Evolutionary conservation across 2,329 filamentous ascomycete genomes (phyloP), one percentile per base, ranked within the genome.

Genomic region (Diplodia scrobiculata): DNA sequence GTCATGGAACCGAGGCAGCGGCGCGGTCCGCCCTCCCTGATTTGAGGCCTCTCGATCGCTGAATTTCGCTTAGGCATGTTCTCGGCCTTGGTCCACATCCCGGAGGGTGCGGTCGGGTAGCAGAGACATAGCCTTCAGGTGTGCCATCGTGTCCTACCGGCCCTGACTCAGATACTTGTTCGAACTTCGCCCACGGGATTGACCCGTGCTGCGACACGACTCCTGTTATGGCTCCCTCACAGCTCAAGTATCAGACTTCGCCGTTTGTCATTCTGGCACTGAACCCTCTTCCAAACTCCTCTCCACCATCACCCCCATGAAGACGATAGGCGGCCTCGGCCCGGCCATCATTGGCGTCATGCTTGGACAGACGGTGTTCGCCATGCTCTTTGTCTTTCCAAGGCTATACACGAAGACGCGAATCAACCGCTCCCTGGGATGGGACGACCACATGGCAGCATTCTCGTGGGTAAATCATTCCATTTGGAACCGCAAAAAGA

Each of bases 391-490:
- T 48, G 69, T 75, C 9, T 69, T 63, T 5, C 60, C 73, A 19
- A 69, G 74, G 51, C 52, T 74, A 21, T 76, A 76, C 65, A 74
- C 74, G 6, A 68, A 73, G 1, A 68, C 72, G 55, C 72, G 67
- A 50, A 69, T 76, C 29, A 71, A 75, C 27, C 67, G 69, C 14
- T 74, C 68, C 48, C 32, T 74, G 17, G 74, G 73, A 17, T 73
- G 71, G 72, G 74, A 75, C 38, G 74, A 75, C 58, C 54, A 72
- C 1, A 51, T 75, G 55, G 75, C 74, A 71, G 48, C 58, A 11
- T 51, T 62, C 45, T 62, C 58, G 58, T 62, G 58, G 58, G 58
- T 62, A 62, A 62, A 62, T 34, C 48, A n/a, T 19, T 21, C 58
- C 29, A 1, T 5, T 7, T 1, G 2, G 45, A 62, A 10, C 5